phyloP scores from a whole-genome alignment of 2,329 filamentous ascomycete species.

The Pseudogymnoascus sp. region DNA sequence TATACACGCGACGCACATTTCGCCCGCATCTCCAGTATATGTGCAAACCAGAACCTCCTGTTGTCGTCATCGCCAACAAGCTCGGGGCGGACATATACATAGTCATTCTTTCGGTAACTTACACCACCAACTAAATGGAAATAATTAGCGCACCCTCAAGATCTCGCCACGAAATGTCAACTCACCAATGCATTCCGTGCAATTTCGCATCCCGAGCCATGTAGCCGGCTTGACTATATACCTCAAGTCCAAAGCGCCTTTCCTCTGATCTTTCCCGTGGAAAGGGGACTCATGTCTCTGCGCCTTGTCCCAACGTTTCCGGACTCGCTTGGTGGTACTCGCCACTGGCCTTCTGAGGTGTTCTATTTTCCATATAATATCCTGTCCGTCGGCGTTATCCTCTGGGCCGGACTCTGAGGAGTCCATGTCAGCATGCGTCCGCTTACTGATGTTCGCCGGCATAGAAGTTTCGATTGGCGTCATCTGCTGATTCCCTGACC shows the following conservation, averaged over 20 bases:
- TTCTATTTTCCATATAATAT: background rate
- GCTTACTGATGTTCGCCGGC: background rate
- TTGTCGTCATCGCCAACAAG: conserved; percentile 20
- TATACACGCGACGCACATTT: conserved; percentile 64
- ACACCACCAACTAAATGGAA: conserved; percentile 23
- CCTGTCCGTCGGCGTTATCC: background rate
- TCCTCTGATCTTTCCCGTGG: background rate
- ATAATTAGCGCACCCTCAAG: background rate
- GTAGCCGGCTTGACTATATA: background rate
- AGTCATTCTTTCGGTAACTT: conserved; percentile 26
- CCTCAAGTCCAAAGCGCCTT: background rate
- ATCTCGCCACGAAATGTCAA: background rate
- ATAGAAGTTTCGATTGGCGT: background rate
- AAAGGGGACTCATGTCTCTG: background rate
- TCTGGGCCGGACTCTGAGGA: background rate
- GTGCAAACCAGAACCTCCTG: conserved; percentile 58
- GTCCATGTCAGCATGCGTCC: background rate
- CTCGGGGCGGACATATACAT: conserved; percentile 27
- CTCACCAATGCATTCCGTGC: background rate
- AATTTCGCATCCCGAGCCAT: background rate
- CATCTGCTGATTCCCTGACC: background rate
- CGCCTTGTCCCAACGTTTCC: background rate
- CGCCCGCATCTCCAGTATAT: conserved; percentile 69
- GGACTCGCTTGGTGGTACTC: background rate
- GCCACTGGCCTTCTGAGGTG: background rate